Conservation (phyloP, 805 yeast species). For the Metschnikowia similis region DNA sequence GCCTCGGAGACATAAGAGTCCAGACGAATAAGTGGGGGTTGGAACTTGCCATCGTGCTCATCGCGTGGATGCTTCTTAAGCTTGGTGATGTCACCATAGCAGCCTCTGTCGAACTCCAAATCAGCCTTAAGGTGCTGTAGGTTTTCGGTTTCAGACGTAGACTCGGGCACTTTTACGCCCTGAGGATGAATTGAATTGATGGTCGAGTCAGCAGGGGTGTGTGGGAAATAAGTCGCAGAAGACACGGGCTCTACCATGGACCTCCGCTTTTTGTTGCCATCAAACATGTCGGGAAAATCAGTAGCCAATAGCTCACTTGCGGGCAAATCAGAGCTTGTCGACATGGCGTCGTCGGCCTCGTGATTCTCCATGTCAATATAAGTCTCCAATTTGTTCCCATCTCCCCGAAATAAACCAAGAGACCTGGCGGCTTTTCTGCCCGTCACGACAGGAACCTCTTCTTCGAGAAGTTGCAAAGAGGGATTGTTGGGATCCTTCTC, state of each 20-base stretch:
- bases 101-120: constrained; percentile 41
- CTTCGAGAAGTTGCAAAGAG: constrained; percentile 9
- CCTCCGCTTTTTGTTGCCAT: constrained; percentile 1
- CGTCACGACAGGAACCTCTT: constrained; percentile 25
- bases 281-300: not conserved
- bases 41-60: constrained; percentile 3
- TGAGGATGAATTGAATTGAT: not conserved
- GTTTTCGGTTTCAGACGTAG: constrained; percentile 12
- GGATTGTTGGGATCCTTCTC: constrained; percentile 2
- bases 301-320: constrained; percentile 6
- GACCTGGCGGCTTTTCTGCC: constrained; percentile 60
- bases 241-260: constrained; percentile 53
- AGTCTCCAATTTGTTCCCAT: constrained; percentile 11
- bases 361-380: constrained; percentile 6
- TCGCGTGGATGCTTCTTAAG: constrained; percentile 15
- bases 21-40: not conserved
- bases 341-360: constrained; percentile 6
- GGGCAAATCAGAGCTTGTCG: constrained; percentile 4
- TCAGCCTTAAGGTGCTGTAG: constrained; percentile 49
- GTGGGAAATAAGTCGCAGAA: constrained; percentile 70
- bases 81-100: constrained; percentile 28
- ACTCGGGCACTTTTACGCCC: constrained; percentile 1
- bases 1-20: not conserved
- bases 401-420: constrained; percentile 47
- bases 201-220: constrained; percentile 35